A percentile compares a stretch with the other conserved stretches of the same genome.
phyloP scores from a whole-genome alignment of 2,329 filamentous ascomycete genomes.

The Chrysoporthe deuterocubensis region DNA sequence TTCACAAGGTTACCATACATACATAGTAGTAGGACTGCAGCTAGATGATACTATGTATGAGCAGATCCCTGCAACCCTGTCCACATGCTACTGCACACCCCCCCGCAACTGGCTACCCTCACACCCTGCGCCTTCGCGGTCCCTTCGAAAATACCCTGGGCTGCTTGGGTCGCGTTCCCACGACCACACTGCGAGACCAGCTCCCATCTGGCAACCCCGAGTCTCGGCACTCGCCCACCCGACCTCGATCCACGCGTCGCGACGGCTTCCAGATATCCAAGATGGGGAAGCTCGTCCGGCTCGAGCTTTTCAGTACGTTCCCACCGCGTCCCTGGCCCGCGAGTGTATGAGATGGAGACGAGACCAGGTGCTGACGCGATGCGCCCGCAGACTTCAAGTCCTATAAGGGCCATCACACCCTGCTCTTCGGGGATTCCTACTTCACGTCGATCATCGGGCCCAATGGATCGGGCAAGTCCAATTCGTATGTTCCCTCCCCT shows the following conservation, averaged over 20 bases:
- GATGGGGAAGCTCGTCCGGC: slow-evolving; percentile 95
- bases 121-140: neutral
- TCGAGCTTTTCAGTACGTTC: slow-evolving; percentile 86
- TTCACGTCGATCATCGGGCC: slow-evolving; percentile 99
- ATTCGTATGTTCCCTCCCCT: slow-evolving; percentile 69
- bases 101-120: neutral
- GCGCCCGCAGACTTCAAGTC: slow-evolving; percentile 86
- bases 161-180: neutral
- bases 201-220: neutral
- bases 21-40: too few species aligned
- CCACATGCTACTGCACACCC: neutral
- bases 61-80: neutral
- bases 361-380: slow-evolving; percentile 23
- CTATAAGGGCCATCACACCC: slow-evolving; percentile 93
- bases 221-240: slow-evolving; percentile 7
- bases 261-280: slow-evolving; percentile 42
- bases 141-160: slow-evolving; percentile 9
- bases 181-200: slow-evolving; percentile 1
- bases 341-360: neutral
- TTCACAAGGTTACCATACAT: too few species aligned
- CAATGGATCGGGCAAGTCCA: slow-evolving; percentile 99
- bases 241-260: slow-evolving; percentile 23
- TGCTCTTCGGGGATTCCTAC: slow-evolving; percentile 96
- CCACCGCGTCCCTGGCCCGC: slow-evolving; percentile 9
- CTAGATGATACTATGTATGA: too few species aligned